These are phyloP conservation scores for Pythium utonaiense DNA, from an alignment of 352 stramenopile genomes.

Conservation along the genomic window DNA sequence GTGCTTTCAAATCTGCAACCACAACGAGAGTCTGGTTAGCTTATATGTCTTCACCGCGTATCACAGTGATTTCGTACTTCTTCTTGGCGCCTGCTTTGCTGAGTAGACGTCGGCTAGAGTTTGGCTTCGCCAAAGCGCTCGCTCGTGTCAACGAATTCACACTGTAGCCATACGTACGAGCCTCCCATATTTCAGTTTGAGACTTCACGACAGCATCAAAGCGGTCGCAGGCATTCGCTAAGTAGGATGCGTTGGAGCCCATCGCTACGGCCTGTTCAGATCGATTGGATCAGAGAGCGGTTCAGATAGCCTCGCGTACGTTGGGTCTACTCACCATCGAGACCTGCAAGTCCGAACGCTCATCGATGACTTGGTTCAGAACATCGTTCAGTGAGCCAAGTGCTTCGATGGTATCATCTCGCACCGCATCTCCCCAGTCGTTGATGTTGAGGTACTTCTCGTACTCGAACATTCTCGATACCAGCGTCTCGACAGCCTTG, in stretches of 20 bases:
- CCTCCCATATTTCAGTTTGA: conserved; percentile 70
- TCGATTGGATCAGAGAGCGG: no score
- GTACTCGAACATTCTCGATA: conserved; percentile 82
- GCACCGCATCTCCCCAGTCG: conserved; percentile 72
- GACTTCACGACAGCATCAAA: conserved; percentile 62
- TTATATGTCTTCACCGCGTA: no score
- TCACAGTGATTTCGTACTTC: no score
- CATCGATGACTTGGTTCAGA: conserved; percentile 74
- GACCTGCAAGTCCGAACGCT: conserved; percentile 67
- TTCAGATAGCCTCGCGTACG: no score
- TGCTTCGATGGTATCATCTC: conserved; percentile 73
- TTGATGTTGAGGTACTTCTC: conserved; percentile 75
- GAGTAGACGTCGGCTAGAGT: conserved; percentile 42
- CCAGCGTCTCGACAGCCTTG: conserved; percentile 47
- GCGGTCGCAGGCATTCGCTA: conserved; percentile 61
- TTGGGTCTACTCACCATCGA: conserved; percentile 56
- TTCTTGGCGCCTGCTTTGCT: conserved; percentile 75
- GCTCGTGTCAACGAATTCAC: conserved; percentile 46
- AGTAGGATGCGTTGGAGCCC: conserved; percentile 65
- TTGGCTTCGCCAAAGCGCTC: conserved; percentile 36
- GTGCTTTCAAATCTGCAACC: conserved; percentile 77
- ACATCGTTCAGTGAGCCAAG: conserved; percentile 66
- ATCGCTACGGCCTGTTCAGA: conserved; percentile 54
- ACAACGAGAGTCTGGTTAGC: no score
- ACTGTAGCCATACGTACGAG: conserved; percentile 62